phyloP scores from a whole-genome alignment of 2,329 filamentous ascomycete species.

The Cephalotrichum gorgonifer region DNA sequence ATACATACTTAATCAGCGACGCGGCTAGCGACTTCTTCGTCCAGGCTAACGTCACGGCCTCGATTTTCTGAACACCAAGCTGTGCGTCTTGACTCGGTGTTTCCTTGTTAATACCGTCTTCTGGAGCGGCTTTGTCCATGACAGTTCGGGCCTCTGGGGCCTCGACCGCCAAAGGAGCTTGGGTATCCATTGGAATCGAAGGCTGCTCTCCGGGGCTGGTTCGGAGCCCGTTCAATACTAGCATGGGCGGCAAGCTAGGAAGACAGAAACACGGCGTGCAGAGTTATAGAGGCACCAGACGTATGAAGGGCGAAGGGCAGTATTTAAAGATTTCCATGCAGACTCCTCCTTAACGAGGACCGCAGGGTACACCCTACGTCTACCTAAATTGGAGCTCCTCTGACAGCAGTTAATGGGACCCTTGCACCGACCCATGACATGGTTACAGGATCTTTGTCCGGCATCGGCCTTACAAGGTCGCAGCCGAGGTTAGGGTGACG shows the following conservation, averaged over 20 bases:
- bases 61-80: constrained; percentile 26
- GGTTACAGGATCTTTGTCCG: not conserved
- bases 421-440: not conserved
- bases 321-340: too few species aligned
- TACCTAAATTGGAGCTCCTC: not conserved
- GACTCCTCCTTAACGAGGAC: too few species aligned
- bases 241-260: not conserved
- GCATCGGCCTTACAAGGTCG: too few species aligned
- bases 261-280: too few species aligned
- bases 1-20: constrained; percentile 24
- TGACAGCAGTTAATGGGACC: not conserved
- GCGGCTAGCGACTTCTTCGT: constrained; percentile 23
- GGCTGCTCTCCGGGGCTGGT: not conserved
- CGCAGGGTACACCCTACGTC: not conserved
- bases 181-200: not conserved
- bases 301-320: too few species aligned
- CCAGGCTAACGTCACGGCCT: constrained; percentile 29
- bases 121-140: not conserved
- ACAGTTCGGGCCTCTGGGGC: not conserved
- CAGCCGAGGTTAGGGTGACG: too few species aligned
- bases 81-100: constrained; percentile 13
- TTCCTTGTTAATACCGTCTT: not conserved
- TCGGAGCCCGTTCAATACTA: not conserved
- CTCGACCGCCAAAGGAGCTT: not conserved
- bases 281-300: too few species aligned